A percentile compares a stretch with the other conserved stretches of the same genome.
phyloP scores from a whole-genome alignment of 2,329 filamentous ascomycete species.

The Chrysosporium queenslandicum region DNA sequence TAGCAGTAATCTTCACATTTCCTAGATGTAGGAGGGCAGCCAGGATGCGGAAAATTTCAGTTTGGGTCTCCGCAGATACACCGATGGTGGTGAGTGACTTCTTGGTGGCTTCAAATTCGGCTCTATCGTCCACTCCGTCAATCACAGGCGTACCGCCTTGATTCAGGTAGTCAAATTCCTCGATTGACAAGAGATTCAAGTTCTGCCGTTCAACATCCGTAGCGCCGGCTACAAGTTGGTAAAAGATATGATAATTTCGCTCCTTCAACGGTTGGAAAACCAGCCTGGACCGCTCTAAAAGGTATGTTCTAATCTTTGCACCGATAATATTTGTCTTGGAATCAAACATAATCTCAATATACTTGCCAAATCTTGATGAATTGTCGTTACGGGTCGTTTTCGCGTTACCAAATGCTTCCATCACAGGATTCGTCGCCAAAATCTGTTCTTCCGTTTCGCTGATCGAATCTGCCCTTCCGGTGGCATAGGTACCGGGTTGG shows the following conservation, averaged over 20 bases:
- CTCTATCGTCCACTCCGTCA: slow-evolving; percentile 89
- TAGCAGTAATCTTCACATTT: slow-evolving; percentile 90
- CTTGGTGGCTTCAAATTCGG: slow-evolving; percentile 82
- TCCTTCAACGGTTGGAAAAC: slow-evolving; percentile 97
- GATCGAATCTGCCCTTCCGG: slow-evolving; percentile 69
- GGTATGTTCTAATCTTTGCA: slow-evolving; percentile 90
- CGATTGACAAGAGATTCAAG: slow-evolving; percentile 66
- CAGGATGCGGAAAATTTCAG: slow-evolving; percentile 78
- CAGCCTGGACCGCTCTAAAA: slow-evolving; percentile 86
- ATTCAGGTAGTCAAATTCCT: slow-evolving; percentile 93
- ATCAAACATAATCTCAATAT: slow-evolving; percentile 99
- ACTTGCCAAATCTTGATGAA: slow-evolving; percentile 97
- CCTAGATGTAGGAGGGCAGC: slow-evolving; percentile 88
- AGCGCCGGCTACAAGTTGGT: slow-evolving; percentile 90
- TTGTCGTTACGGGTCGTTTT: slow-evolving; percentile 99
- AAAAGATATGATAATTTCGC: slow-evolving; percentile 98
- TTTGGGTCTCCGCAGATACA: slow-evolving; percentile 62
- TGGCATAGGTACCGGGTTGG: slow-evolving; percentile 65
- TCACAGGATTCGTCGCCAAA: slow-evolving; percentile 94
- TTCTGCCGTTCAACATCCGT: slow-evolving; percentile 72
- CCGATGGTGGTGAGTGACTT: slow-evolving; percentile 82
- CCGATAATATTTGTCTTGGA: slow-evolving; percentile 91
- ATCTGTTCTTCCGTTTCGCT: slow-evolving; percentile 99
- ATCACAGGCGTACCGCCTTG: slow-evolving; percentile 87
- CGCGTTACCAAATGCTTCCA: slow-evolving; percentile 99